Evolutionary conservation across 176 grass and related monocot genomes (phyloP).

Genomic region (Urochloa ruziziensis): DNA sequence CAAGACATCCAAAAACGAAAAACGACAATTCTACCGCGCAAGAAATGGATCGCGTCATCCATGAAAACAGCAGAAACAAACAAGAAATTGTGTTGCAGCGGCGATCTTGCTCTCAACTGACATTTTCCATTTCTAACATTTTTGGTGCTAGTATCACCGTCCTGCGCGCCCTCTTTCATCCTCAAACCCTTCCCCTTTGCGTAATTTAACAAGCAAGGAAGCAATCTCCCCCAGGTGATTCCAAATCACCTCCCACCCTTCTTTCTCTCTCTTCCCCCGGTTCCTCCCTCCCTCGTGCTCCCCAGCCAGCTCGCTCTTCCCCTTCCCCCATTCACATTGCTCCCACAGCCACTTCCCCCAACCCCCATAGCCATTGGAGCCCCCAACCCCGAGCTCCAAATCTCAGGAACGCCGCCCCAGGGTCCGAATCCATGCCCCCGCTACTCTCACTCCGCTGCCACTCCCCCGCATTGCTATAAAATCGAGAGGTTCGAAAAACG

Average conservation of each 20-base stretch:
- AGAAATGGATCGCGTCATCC: neutral
- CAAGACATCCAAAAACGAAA: neutral
- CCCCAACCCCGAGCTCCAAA: conserved; percentile 30
- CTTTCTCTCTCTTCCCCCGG: neutral
- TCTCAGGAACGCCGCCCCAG: neutral
- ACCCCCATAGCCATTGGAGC: neutral
- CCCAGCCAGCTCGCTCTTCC: neutral
- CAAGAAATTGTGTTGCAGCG: neutral
- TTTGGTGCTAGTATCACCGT: neutral
- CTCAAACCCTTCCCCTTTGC: neutral
- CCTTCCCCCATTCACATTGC: conserved; percentile 13
- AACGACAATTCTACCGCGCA: neutral
- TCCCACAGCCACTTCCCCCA: neutral
- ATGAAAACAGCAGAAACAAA: neutral
- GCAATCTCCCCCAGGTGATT: conserved; percentile 43
- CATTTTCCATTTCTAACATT: neutral
- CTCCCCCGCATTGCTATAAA: conserved; percentile 43
- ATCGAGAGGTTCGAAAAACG: too few relatives aligned
- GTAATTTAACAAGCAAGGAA: conserved; percentile 47
- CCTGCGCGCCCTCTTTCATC: neutral
- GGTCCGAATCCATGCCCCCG: conserved; percentile 6
- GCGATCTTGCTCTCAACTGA: neutral
- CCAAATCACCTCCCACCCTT: conserved; percentile 10
- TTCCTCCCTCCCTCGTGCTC: neutral
- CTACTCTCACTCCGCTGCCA: conserved; percentile 12